Conservation (phyloP, 2,329 filamentous ascomycete species). For the Cercospora nicotianae region DNA sequence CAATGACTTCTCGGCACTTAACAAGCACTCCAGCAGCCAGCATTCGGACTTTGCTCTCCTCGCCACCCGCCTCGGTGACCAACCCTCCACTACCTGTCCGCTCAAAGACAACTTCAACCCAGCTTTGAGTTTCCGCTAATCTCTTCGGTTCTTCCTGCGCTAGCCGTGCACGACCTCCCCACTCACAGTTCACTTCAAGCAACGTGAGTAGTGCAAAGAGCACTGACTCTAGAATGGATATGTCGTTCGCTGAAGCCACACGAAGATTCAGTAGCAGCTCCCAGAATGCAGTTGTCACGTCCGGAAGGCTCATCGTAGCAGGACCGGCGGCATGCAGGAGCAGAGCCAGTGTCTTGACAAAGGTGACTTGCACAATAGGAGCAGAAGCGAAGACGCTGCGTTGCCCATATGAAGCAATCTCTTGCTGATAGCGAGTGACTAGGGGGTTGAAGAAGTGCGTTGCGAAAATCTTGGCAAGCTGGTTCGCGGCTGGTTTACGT, state of each 20-base stretch:
- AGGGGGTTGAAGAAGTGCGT: constrained; percentile 84
- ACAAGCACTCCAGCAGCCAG: constrained; percentile 76
- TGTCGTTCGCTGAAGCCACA: constrained; percentile 46
- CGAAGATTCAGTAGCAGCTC: constrained; percentile 74
- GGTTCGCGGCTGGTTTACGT: constrained; percentile 66
- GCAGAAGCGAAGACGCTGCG: constrained; percentile 65
- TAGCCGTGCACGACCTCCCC: constrained; percentile 63
- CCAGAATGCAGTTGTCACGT: constrained; percentile 83
- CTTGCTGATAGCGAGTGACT: constrained; percentile 62
- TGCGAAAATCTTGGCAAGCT: constrained; percentile 72
- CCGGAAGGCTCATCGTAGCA: constrained; percentile 69
- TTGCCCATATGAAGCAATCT: constrained; percentile 37
- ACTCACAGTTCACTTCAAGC: constrained; percentile 70
- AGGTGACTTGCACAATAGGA: constrained; percentile 73
- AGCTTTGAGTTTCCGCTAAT: constrained; percentile 82
- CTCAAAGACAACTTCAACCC: constrained; percentile 77
- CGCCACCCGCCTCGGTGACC: constrained; percentile 61
- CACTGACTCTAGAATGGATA: constrained; percentile 68
- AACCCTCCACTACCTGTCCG: constrained; percentile 33
- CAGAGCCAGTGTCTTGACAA: constrained; percentile 81
- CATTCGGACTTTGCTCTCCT: constrained; percentile 79
- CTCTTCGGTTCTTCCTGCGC: constrained; percentile 73
- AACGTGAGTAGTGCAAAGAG: constrained; percentile 77
- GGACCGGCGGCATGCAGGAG: constrained; percentile 82
- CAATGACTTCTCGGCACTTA: constrained; percentile 75